phyloP scores from a whole-genome alignment of 768 basidiomycete species.

The Lactarius akahatsu region DNA sequence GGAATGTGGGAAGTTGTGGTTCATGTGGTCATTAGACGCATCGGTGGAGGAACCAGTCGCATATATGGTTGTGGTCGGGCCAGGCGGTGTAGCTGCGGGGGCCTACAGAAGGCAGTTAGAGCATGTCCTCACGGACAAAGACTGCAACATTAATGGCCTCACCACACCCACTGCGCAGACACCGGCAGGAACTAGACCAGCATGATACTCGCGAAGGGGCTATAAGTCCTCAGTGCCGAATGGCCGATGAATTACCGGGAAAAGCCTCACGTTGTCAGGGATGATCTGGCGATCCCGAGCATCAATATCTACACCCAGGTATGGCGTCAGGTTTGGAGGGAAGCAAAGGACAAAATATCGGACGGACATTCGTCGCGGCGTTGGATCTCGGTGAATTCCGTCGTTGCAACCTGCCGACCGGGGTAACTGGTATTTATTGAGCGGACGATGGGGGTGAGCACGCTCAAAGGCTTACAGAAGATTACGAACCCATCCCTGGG shows the following conservation, averaged over 20 bases:
- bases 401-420: not conserved
- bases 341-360: no score
- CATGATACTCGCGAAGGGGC: constrained; percentile 23
- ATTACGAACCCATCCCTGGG: constrained; percentile 25
- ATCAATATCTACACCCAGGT: constrained; percentile 9
- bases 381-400: constrained; percentile 1
- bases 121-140: not conserved
- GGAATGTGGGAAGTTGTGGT: not conserved
- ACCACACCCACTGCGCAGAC: constrained; percentile 21
- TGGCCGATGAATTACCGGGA: not conserved
- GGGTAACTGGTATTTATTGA: constrained; percentile 9
- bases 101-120: constrained; percentile 15
- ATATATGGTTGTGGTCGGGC: constrained; percentile 24
- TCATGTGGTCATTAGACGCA: constrained; percentile 2
- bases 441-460: not conserved
- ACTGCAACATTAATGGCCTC: not conserved
- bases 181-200: constrained; percentile 21
- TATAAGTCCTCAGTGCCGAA: constrained; percentile 3
- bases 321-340: not conserved
- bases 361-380: constrained; percentile 13
- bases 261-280: constrained; percentile 23
- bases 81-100: constrained; percentile 26
- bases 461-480: constrained; percentile 19
- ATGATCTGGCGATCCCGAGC: constrained; percentile 14
- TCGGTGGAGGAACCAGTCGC: constrained; percentile 12